Evolutionary conservation across 1,139 yeast species (phyloP).

Genomic region (Geotrichum europaeum): DNA sequence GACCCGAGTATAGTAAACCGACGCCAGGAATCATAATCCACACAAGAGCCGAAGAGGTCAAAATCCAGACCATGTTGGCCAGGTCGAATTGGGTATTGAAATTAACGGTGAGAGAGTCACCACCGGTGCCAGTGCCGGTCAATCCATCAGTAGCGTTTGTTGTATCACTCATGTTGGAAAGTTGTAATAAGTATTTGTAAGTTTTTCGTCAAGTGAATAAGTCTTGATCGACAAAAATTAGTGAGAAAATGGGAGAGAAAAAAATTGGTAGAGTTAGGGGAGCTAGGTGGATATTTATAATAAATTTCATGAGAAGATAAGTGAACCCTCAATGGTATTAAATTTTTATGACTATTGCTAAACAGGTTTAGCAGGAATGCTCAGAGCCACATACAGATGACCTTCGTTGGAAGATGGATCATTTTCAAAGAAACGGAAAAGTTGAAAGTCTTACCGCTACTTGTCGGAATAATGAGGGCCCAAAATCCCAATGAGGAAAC

Average conservation of each 20-base stretch:
- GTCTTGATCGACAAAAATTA: neutral
- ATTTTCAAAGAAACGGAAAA: neutral
- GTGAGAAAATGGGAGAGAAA: neutral
- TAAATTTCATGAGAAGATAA: neutral
- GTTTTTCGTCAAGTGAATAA: neutral
- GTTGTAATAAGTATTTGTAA: neutral
- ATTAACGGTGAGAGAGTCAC: conserved; percentile 67
- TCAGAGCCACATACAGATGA: neutral
- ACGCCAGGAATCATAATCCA: conserved; percentile 96
- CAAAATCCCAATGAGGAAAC: neutral
- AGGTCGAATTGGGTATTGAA: conserved; percentile 67
- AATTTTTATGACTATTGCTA: neutral
- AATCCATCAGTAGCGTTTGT: conserved; percentile 17
- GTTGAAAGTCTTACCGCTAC: neutral
- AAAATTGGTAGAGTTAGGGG: neutral
- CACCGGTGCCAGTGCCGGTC: conserved; percentile 43
- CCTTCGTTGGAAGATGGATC: neutral
- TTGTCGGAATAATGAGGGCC: neutral
- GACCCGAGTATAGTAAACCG: conserved; percentile 83
- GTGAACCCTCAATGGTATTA: neutral
- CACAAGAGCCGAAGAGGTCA: conserved; percentile 66
- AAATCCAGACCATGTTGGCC: conserved; percentile 81
- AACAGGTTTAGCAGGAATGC: neutral
- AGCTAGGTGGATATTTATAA: neutral
- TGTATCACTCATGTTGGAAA: neutral